Evolutionary conservation across 371 early-diverging fungal genomes (phyloP).

Genomic region (Mortierella sp.): DNA sequence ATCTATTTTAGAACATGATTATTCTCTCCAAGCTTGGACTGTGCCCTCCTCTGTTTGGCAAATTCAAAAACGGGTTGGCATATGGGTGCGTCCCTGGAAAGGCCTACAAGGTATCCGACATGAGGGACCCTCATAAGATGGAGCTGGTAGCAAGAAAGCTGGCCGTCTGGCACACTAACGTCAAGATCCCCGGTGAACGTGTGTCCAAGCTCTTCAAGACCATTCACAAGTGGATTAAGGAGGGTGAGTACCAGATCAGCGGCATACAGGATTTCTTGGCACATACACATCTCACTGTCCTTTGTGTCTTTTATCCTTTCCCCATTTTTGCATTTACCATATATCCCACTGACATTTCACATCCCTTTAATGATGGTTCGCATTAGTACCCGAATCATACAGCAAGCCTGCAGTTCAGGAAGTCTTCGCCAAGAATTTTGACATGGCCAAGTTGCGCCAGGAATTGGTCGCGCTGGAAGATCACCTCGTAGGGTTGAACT

Average conservation of each 20-base stretch:
- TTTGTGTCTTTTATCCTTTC: not conserved
- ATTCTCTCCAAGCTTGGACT: constrained; percentile 78
- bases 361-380: not conserved
- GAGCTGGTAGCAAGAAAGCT: constrained; percentile 83
- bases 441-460: constrained; percentile 64
- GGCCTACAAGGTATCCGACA: constrained; percentile 74
- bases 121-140: constrained; percentile 79
- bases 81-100: constrained; percentile 91
- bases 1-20: constrained; percentile 77
- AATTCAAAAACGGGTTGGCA: constrained; percentile 90
- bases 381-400: constrained; percentile 75
- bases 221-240: constrained; percentile 84
- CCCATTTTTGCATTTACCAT: not conserved
- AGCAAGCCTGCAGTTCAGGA: constrained; percentile 67
- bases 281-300: not conserved
- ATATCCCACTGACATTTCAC: not conserved
- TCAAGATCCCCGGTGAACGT: constrained; percentile 65
- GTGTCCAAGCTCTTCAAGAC: constrained; percentile 80
- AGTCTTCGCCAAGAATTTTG: constrained; percentile 72
- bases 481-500: constrained; percentile 62
- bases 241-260: constrained; percentile 60
- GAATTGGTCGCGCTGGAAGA: constrained; percentile 59
- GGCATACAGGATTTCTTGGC: not conserved
- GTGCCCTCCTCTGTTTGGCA: constrained; percentile 87
- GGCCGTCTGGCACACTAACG: constrained; percentile 84